These are phyloP conservation scores for Linnemannia exigua DNA, from an alignment of 192 early-diverging fungal genomes.

Conservation along the genomic window DNA sequence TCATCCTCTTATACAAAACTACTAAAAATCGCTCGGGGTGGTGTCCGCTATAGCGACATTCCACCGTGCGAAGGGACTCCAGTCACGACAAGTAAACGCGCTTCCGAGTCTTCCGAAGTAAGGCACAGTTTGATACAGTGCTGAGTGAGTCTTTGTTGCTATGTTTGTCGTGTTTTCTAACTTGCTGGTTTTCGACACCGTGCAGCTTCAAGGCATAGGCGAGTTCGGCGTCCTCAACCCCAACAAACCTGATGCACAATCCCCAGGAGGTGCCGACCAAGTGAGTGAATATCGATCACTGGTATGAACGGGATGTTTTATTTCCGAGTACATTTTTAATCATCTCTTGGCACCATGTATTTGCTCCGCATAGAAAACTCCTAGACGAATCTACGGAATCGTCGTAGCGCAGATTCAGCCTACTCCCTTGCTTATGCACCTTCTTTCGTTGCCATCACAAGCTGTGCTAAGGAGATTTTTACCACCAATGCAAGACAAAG, in stretches of 20 bases:
- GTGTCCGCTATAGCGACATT: neutral
- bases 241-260: slow-evolving; percentile 1
- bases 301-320: slow-evolving; percentile 5
- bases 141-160: slow-evolving; percentile 5
- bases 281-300: slow-evolving; percentile 3
- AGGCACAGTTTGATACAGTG: slow-evolving; percentile 15
- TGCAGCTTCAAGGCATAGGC: slow-evolving; percentile 15
- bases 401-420: neutral
- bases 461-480: slow-evolving; percentile 13
- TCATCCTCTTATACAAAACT: neutral
- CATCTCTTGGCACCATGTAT: slow-evolving; percentile 10
- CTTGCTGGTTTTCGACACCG: neutral
- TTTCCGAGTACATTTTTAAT: slow-evolving; percentile 19
- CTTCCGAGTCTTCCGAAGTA: neutral
- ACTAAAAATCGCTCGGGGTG: neutral
- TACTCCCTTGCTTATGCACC: slow-evolving; percentile 10
- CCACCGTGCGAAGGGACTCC: neutral
- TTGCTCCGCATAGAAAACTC: slow-evolving; percentile 20
- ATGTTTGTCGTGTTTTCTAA: slow-evolving; percentile 4
- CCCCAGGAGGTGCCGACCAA: neutral
- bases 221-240: slow-evolving; percentile 7
- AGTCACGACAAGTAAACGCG: slow-evolving; percentile 14
- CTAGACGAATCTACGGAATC: no score
- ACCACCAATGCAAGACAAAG: slow-evolving; percentile 8
- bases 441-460: slow-evolving; percentile 24